Percentiles rank a stretch among this genome's conserved stretches.
Conservation (phyloP, 2,329 filamentous ascomycete genomes). For the Didymella pinodella region DNA sequence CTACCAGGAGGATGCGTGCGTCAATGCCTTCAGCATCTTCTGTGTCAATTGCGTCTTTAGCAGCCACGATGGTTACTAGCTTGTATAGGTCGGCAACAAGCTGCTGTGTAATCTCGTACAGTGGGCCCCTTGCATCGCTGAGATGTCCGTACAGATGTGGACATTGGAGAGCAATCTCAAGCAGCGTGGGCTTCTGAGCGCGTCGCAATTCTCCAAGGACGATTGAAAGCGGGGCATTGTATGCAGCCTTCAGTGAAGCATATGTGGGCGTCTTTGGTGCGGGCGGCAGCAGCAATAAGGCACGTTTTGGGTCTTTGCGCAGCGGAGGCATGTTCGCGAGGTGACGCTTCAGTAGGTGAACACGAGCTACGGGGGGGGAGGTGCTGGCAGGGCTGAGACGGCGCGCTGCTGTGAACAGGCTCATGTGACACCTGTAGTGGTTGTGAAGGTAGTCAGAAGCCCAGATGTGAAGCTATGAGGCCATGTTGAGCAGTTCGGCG, state of each 20-base stretch:
- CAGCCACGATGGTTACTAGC: conserved; percentile 76
- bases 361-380: conserved; percentile 6
- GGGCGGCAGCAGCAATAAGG: conserved; percentile 57
- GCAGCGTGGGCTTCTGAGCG: conserved; percentile 49
- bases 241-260: conserved; percentile 54
- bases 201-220: conserved; percentile 53
- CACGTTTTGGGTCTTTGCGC: conserved; percentile 29
- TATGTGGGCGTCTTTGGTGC: conserved; percentile 51
- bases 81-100: conserved; percentile 80
- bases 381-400: conserved; percentile 1
- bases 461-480: conserved; percentile 8
- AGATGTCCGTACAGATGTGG: conserved; percentile 66
- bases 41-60: conserved; percentile 68
- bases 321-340: conserved; percentile 42
- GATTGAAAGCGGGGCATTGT: conserved; percentile 52
- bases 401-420: conserved; percentile 11
- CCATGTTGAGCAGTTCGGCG: neutral
- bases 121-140: conserved; percentile 60
- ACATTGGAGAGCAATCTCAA: conserved; percentile 70
- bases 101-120: conserved; percentile 75
- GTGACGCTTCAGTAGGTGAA: conserved; percentile 22
- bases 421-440: conserved; percentile 13
- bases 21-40: conserved; percentile 76
- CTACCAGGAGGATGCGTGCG: conserved; percentile 75
- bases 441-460: neutral